A percentile compares a stretch with the other conserved stretches of the same genome.
Conservation (phyloP, 2,329 filamentous ascomycete genomes). For the Curvularia eragrostidis region DNA sequence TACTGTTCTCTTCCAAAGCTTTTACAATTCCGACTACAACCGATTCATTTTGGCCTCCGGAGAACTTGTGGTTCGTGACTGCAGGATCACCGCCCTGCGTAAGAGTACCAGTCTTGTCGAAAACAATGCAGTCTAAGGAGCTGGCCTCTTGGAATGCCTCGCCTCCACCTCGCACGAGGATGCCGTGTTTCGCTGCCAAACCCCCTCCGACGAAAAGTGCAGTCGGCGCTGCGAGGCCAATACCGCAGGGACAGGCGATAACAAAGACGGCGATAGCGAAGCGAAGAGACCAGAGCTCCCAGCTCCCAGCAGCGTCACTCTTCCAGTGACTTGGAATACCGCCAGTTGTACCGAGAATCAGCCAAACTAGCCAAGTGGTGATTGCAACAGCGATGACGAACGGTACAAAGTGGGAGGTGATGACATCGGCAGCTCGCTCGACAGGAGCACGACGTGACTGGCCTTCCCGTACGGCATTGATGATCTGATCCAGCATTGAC, state of each 20-base stretch:
- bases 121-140: constrained; percentile 77
- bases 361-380: constrained; percentile 74
- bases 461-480: constrained; percentile 77
- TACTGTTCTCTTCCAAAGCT: constrained; percentile 72
- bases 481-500: constrained; percentile 82
- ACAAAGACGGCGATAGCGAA: constrained; percentile 90
- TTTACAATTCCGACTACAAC: constrained; percentile 63
- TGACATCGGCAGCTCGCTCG: constrained; percentile 73
- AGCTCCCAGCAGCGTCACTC: constrained; percentile 64
- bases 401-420: constrained; percentile 80
- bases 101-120: constrained; percentile 88
- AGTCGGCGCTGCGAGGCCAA: constrained; percentile 84
- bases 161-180: constrained; percentile 82
- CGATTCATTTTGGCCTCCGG: constrained; percentile 39
- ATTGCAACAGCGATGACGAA: constrained; percentile 73
- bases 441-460: constrained; percentile 78
- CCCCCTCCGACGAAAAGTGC: constrained; percentile 83
- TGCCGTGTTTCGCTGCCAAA: constrained; percentile 78
- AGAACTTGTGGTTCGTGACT: constrained; percentile 64
- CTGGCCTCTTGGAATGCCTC: constrained; percentile 87
- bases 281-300: constrained; percentile 76
- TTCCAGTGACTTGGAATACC: constrained; percentile 64
- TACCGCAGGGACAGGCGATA: constrained; percentile 82
- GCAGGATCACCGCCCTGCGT: constrained; percentile 74
- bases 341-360: constrained; percentile 67